phyloP scores from a whole-genome alignment of 129 eudicot species.

The Deinandra increscens region DNA sequence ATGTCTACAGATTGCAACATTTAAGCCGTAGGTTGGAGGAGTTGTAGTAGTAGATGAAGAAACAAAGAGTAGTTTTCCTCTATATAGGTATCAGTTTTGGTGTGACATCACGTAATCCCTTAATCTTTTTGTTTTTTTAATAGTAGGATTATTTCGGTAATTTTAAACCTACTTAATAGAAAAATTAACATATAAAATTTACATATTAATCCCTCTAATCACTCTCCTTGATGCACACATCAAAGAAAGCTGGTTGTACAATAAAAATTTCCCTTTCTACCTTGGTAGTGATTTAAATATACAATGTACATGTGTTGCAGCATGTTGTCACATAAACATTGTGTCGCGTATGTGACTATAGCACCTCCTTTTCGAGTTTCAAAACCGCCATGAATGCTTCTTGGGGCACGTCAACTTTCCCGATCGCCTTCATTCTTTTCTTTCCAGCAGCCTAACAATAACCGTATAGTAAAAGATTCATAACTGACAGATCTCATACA shows the following conservation, averaged over 20 bases:
- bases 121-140: too few species aligned
- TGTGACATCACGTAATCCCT: too few species aligned
- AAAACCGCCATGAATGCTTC: conserved; percentile 99
- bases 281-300: conserved; percentile 25
- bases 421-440: conserved; percentile 96
- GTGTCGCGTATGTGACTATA: conserved; percentile 32
- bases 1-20: too few species aligned
- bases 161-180: too few species aligned
- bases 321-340: not conserved
- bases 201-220: too few species aligned
- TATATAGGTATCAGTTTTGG: too few species aligned
- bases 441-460: conserved; percentile 83
- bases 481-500: not conserved
- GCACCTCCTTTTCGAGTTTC: conserved; percentile 93
- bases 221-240: not conserved
- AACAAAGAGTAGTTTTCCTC: too few species aligned
- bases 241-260: conserved; percentile 7
- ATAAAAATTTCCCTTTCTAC: conserved; percentile 12
- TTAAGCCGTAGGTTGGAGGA: too few species aligned
- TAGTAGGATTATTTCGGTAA: too few species aligned
- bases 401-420: conserved; percentile 93
- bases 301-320: conserved; percentile 30
- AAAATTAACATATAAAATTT: too few species aligned
- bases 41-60: too few species aligned
- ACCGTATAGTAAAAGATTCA: not conserved